phyloP scores from a whole-genome alignment of 1,139 yeast genomes.

The Diutina ranongensis region DNA sequence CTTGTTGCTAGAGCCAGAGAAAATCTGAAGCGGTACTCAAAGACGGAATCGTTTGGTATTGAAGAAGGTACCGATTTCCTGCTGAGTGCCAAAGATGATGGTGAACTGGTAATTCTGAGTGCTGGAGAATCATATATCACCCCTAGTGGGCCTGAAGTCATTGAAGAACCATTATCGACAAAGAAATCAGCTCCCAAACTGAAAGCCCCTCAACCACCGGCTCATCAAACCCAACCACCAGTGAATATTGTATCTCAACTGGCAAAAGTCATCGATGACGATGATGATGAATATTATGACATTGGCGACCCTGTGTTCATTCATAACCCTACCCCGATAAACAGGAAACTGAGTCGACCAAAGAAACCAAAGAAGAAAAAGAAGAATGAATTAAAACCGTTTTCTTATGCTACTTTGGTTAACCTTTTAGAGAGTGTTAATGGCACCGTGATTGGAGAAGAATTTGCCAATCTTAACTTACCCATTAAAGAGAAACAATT shows the following conservation, averaged over 20 bases:
- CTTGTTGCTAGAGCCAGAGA: background rate
- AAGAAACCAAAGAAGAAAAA: background rate
- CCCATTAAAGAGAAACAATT: slow-evolving; percentile 70
- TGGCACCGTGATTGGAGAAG: slow-evolving; percentile 54
- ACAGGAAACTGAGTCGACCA: background rate
- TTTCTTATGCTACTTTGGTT: slow-evolving; percentile 47
- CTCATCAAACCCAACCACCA: background rate
- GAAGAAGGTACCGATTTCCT: background rate
- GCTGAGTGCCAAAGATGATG: background rate
- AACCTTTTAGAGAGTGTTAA: slow-evolving; percentile 51
- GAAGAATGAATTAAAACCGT: slow-evolving; percentile 10
- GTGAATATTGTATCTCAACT: background rate
- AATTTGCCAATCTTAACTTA: slow-evolving; percentile 61
- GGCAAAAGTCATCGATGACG: background rate
- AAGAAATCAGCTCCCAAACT: background rate
- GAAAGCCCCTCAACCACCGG: background rate
- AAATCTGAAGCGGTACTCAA: background rate
- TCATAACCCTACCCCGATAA: background rate
- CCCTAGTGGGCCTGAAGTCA: background rate
- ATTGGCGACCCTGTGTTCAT: slow-evolving; percentile 5
- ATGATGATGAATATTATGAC: slow-evolving; percentile 3
- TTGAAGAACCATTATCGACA: background rate
- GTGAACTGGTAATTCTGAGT: background rate
- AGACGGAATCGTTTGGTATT: background rate
- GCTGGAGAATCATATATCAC: background rate